Evolutionary conservation across 2,329 filamentous ascomycete genomes (phyloP), one percentile per base, ranked within the genome.

Genomic region (Pseudocercospora macadamiae): DNA sequence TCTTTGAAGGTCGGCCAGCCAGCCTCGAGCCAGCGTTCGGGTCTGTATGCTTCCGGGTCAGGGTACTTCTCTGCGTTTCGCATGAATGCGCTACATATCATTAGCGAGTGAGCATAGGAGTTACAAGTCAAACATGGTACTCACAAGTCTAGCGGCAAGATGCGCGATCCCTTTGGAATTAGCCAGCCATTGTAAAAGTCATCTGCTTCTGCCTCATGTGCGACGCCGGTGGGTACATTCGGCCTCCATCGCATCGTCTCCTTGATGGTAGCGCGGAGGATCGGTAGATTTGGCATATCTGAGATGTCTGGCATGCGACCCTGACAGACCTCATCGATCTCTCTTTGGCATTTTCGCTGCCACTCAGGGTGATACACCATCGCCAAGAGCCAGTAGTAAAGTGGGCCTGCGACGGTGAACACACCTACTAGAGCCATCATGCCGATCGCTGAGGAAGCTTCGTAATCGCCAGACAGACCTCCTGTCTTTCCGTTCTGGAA

Each of bases 1-100:
- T 84, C 85, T 67, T 87, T 83, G 74, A 83, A 88, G 0, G 86
- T 86, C 0, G 86, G 86, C 79, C 82, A 89, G 86, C 25, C 78
- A 81, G 47, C 28, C 30, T 63, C 55, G 18, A 63, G 51, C 61
- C 61, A 63, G 32, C 61, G 58, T 44, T 63, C 61, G 10, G 61
- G 61, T 19, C 47, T 37, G 55, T 58, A 63, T 42, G 28, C 36
- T 26, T 61, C 58, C 26, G 61, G 57, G 19, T 63, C 61, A 19
- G 54, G 57, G 67, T 89, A 89, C 55, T 80, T 82, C 32, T 73
- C 74, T 1, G 81, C 78, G 61, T 87, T 83, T 42, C 84, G 82
- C 69, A 84, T 82, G 69, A 87, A 82, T 44, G 79, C 79, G 79
- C 81, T 84, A 53, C n/a, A 36, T 37, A 19, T 28, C 19, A 47